Evolutionary conservation across 1,284 basidiomycete genomes (phyloP).

Genomic region (Puccinia novopanici): DNA sequence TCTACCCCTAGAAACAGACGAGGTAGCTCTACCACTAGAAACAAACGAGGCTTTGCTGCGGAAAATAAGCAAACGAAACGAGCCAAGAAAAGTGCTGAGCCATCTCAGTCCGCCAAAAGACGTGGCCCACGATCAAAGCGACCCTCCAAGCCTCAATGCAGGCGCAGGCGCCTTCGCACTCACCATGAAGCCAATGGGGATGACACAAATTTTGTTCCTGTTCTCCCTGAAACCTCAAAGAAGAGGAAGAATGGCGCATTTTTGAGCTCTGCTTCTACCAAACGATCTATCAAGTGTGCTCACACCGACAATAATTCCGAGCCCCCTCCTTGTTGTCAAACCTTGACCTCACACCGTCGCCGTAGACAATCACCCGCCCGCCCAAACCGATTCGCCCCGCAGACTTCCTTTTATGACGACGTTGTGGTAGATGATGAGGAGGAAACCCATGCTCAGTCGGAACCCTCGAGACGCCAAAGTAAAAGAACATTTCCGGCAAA

Average conservation of each 20-base stretch:
- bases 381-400: neutral
- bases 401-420: neutral
- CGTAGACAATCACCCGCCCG: neutral
- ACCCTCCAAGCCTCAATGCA: neutral
- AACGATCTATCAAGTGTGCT: neutral
- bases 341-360: neutral
- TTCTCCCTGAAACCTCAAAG: neutral
- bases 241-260: neutral
- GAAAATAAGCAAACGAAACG: neutral
- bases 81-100: neutral
- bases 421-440: neutral
- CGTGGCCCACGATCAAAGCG: neutral
- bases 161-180: no score
- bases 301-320: no score
- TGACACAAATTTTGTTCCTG: neutral
- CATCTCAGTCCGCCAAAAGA: neutral
- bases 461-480: no score
- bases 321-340: neutral
- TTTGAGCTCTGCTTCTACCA: neutral
- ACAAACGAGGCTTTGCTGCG: neutral
- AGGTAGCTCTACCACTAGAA: neutral
- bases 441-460: no score
- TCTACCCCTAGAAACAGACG: neutral
- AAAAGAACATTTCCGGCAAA: no score
- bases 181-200: neutral